Conservation (phyloP, 2,329 filamentous ascomycete genomes). For the Epichloe coenophiala region DNA sequence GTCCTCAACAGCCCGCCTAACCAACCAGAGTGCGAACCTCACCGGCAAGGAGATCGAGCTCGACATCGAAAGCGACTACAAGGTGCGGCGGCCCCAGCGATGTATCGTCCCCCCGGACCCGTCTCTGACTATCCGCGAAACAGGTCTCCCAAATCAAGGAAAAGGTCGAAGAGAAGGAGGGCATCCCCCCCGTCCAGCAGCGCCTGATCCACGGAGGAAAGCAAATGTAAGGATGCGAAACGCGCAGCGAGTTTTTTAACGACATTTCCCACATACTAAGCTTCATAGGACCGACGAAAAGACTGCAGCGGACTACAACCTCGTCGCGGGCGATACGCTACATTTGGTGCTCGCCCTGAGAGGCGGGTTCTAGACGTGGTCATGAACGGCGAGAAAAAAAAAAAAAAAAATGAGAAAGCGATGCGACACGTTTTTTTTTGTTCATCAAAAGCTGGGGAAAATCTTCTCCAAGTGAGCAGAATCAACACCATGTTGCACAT, state of each 20-base stretch:
- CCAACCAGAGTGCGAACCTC: constrained; percentile 75
- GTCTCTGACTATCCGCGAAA: not conserved
- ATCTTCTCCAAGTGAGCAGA: too few relatives aligned
- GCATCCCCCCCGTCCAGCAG: constrained; percentile 93
- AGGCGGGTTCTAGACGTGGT: constrained; percentile 42
- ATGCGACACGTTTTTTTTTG: not conserved
- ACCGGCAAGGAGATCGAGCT: constrained; percentile 99
- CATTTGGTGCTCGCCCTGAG: constrained; percentile 91
- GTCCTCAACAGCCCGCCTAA: not conserved
- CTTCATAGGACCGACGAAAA: constrained; percentile 76
- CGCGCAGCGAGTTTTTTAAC: not conserved
- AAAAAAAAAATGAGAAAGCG: too few relatives aligned
- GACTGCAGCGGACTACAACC: constrained; percentile 76
- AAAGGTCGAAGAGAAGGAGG: constrained; percentile 97
- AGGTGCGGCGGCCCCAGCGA: constrained; percentile 41
- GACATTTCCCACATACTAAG: not conserved
- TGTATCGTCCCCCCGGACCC: too few relatives aligned
- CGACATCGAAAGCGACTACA: constrained; percentile 89
- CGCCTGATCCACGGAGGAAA: constrained; percentile 93
- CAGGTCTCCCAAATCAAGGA: constrained; percentile 96
- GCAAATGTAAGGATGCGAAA: constrained; percentile 63
- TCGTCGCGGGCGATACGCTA: constrained; percentile 83
- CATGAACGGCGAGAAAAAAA: not conserved
- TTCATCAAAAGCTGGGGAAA: not conserved
- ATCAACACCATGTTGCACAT: too few relatives aligned